phyloP scores from a whole-genome alignment of 2,329 filamentous ascomycete species.

The Metarhizium guizhouense region DNA sequence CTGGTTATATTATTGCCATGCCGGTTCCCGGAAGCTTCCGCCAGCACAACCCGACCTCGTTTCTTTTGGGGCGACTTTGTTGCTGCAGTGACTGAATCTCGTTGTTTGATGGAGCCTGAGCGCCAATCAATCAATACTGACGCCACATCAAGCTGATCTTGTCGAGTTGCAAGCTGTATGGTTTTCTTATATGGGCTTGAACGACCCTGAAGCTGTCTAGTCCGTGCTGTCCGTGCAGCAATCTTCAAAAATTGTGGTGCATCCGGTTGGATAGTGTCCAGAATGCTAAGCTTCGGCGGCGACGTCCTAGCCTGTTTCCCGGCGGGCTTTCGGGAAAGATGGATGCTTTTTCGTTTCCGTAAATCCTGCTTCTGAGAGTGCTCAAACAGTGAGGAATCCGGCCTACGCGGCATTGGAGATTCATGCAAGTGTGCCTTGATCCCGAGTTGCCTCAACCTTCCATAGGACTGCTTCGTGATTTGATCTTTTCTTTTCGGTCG shows the following conservation, averaged over 20 bases:
- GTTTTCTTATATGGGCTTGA: slow-evolving; percentile 45
- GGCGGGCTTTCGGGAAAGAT: not conserved
- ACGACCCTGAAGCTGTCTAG: slow-evolving; percentile 39
- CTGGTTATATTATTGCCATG: not conserved
- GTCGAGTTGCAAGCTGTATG: slow-evolving; percentile 52
- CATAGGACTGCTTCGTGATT: slow-evolving; percentile 11
- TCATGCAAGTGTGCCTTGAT: slow-evolving; percentile 21
- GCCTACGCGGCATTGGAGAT: not conserved
- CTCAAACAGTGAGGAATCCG: not conserved
- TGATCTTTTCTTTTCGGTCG: slow-evolving; percentile 15
- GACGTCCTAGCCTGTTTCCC: not conserved
- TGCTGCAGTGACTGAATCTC: slow-evolving; percentile 21
- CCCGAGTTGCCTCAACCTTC: slow-evolving; percentile 18
- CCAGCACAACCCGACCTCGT: slow-evolving; percentile 8
- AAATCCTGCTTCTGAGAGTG: not conserved
- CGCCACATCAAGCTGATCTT: slow-evolving; percentile 49
- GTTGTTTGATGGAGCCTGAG: slow-evolving; percentile 39
- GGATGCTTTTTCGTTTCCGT: not conserved
- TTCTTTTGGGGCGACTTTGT: slow-evolving; percentile 7
- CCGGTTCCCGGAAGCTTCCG: slow-evolving; percentile 15
- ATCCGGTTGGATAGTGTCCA: slow-evolving; percentile 46
- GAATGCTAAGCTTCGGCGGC: slow-evolving; percentile 46
- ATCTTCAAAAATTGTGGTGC: slow-evolving; percentile 52
- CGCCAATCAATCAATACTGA: slow-evolving; percentile 47
- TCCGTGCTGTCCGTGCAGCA: slow-evolving; percentile 48